Evolutionary conservation across 2,329 filamentous ascomycete genomes (phyloP).

Genomic region (Beauveria sp.): DNA sequence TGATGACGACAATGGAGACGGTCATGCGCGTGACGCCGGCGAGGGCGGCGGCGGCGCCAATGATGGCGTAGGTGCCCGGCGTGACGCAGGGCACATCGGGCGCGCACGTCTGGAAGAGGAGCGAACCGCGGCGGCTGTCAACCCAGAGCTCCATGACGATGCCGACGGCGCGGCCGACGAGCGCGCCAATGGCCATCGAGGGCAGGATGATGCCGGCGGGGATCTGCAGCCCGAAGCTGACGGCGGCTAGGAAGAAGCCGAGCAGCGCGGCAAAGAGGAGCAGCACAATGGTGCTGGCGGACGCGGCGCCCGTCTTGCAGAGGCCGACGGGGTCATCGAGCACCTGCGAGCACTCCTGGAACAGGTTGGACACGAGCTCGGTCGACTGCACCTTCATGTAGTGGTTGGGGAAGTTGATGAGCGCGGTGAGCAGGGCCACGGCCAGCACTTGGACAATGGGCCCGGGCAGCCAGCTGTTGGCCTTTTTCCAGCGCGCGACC

Average conservation of each 20-base stretch:
- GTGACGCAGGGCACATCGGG: slow-evolving; percentile 84
- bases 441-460: slow-evolving; percentile 73
- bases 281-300: slow-evolving; percentile 73
- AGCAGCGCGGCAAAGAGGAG: slow-evolving; percentile 74
- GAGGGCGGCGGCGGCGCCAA: slow-evolving; percentile 89
- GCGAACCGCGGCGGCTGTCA: slow-evolving; percentile 63
- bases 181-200: slow-evolving; percentile 89
- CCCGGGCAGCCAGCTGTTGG: slow-evolving; percentile 54
- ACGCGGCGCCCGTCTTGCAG: slow-evolving; percentile 79
- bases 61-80: slow-evolving; percentile 91
- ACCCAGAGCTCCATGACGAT: slow-evolving; percentile 88
- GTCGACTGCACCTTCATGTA: slow-evolving; percentile 93
- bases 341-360: slow-evolving; percentile 79
- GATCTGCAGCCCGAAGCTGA: slow-evolving; percentile 91
- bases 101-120: slow-evolving; percentile 73
- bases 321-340: slow-evolving; percentile 82
- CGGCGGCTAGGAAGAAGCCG: slow-evolving; percentile 74
- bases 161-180: slow-evolving; percentile 82
- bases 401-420: slow-evolving; percentile 91
- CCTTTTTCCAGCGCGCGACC: slow-evolving; percentile 72
- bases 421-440: slow-evolving; percentile 73
- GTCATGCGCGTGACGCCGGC: slow-evolving; percentile 94
- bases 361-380: slow-evolving; percentile 84
- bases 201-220: slow-evolving; percentile 93
- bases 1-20: slow-evolving; percentile 96